Evolutionary conservation across 306 rosid genomes (phyloP).

Genomic region (Inga oerstediana): DNA sequence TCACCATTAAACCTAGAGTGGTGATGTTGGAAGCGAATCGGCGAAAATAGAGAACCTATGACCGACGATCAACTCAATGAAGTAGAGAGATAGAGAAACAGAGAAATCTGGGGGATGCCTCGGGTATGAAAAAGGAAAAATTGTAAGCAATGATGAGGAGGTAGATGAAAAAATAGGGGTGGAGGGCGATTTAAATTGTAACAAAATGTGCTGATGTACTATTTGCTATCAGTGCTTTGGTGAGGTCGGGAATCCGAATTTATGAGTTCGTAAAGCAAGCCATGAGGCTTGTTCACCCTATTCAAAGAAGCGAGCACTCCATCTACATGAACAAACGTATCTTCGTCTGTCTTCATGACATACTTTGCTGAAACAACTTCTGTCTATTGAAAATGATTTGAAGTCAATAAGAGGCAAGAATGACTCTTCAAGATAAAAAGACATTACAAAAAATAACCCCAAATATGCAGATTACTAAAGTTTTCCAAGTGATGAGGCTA

Average conservation of each 20-base stretch:
- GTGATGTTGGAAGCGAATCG: too few relatives aligned
- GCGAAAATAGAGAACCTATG: too few relatives aligned
- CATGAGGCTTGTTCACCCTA: conserved; percentile 52
- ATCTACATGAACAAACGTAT: conserved; percentile 92
- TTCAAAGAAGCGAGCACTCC: conserved; percentile 78
- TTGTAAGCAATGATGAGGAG: too few relatives aligned
- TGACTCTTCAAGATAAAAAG: conserved; percentile 25
- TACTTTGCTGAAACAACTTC: conserved; percentile 70
- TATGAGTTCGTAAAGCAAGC: conserved; percentile 87
- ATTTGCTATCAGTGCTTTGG: conserved; percentile 84
- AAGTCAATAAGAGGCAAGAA: conserved; percentile 39
- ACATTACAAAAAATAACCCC: conserved; percentile 83
- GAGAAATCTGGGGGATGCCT: too few relatives aligned
- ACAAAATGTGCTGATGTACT: conserved; percentile 66
- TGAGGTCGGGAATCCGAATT: conserved; percentile 90
- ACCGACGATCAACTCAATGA: too few relatives aligned
- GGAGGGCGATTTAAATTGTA: too few relatives aligned
- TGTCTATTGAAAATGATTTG: conserved; percentile 60
- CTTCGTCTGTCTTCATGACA: conserved; percentile 75
- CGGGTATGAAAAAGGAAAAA: too few relatives aligned
- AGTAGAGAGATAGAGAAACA: too few relatives aligned
- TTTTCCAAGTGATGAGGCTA: conserved; percentile 95
- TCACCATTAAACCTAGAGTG: too few relatives aligned
- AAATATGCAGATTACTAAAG: conserved; percentile 89
- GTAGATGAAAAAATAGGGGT: too few relatives aligned